These are phyloP conservation scores for Desmodesmus armatus DNA, from an alignment of 139 green algal genomes.

Conservation along the genomic window DNA sequence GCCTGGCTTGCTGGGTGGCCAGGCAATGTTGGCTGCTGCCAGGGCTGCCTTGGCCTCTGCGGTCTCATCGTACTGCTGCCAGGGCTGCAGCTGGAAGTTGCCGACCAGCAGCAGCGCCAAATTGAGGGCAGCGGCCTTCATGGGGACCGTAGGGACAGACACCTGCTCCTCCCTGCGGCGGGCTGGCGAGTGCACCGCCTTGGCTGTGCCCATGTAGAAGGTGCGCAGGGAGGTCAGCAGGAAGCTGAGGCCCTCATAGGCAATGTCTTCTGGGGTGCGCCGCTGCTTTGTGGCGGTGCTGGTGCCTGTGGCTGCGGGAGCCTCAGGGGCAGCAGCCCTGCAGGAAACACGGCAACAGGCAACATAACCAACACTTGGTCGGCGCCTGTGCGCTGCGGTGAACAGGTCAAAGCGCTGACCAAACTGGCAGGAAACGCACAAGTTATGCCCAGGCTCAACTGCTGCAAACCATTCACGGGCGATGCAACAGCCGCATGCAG, in stretches of 20 bases:
- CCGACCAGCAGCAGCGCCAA: slow-evolving; percentile 77
- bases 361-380: not conserved
- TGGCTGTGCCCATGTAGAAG: slow-evolving; percentile 81
- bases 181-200: slow-evolving; percentile 84
- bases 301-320: not conserved
- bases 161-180: slow-evolving; percentile 67
- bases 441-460: too few species aligned
- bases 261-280: slow-evolving; percentile 74
- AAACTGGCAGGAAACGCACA: too few species aligned
- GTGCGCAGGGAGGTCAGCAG: slow-evolving; percentile 72
- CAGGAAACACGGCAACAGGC: not conserved
- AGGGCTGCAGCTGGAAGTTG: slow-evolving; percentile 63
- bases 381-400: too few species aligned
- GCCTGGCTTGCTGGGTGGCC: not conserved
- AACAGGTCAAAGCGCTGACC: too few species aligned
- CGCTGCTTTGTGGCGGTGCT: slow-evolving; percentile 51
- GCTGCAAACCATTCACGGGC: not conserved
- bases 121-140: slow-evolving; percentile 69
- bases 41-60: not conserved
- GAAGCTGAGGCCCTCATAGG: slow-evolving; percentile 80
- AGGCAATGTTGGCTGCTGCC: not conserved
- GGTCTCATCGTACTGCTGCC: slow-evolving; percentile 21
- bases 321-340: not conserved
- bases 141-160: slow-evolving; percentile 57
- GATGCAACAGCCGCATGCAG: not conserved